A percentile compares a stretch with the other conserved stretches of the same genome.
Evolutionary conservation across 2,329 filamentous ascomycete species (phyloP).

Genomic region (Didymella segeticola): DNA sequence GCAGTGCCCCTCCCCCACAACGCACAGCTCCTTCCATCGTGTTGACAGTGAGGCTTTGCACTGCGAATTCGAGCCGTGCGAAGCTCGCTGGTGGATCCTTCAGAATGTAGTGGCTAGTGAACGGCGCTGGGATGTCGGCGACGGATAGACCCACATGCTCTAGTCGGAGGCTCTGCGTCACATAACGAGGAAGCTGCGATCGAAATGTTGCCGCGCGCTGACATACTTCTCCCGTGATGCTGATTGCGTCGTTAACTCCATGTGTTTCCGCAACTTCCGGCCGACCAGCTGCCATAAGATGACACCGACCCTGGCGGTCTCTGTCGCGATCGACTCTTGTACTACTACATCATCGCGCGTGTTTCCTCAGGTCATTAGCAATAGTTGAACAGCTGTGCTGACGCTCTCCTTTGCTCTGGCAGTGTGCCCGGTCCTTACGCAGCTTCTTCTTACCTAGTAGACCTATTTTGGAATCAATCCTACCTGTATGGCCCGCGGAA

Average conservation of each 20-base stretch:
- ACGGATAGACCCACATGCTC: slow-evolving; percentile 8
- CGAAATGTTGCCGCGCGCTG: slow-evolving; percentile 30
- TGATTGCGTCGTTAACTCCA: slow-evolving; percentile 12
- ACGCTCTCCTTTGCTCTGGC: slow-evolving; percentile 1
- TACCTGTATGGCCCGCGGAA: slow-evolving; percentile 38
- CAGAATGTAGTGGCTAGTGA: slow-evolving; percentile 2
- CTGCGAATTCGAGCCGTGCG: not conserved
- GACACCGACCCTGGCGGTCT: slow-evolving; percentile 12
- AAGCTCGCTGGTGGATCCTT: not conserved
- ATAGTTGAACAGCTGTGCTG: slow-evolving; percentile 8
- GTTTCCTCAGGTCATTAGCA: slow-evolving; percentile 6
- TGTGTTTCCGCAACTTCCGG: slow-evolving; percentile 36
- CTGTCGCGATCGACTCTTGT: not conserved
- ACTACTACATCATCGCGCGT: not conserved
- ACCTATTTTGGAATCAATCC: slow-evolving; percentile 1
- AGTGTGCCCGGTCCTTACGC: not conserved
- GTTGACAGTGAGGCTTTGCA: not conserved
- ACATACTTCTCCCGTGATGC: slow-evolving; percentile 36
- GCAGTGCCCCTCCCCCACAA: slow-evolving; percentile 2
- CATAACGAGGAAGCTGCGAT: slow-evolving; percentile 24
- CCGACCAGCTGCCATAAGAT: slow-evolving; percentile 19
- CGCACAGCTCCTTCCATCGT: not conserved
- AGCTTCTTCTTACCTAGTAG: not conserved
- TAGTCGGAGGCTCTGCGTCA: slow-evolving; percentile 15
- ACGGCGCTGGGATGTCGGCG: not conserved